phyloP scores from a whole-genome alignment of 768 basidiomycete genomes.

The Suillus weaverae region DNA sequence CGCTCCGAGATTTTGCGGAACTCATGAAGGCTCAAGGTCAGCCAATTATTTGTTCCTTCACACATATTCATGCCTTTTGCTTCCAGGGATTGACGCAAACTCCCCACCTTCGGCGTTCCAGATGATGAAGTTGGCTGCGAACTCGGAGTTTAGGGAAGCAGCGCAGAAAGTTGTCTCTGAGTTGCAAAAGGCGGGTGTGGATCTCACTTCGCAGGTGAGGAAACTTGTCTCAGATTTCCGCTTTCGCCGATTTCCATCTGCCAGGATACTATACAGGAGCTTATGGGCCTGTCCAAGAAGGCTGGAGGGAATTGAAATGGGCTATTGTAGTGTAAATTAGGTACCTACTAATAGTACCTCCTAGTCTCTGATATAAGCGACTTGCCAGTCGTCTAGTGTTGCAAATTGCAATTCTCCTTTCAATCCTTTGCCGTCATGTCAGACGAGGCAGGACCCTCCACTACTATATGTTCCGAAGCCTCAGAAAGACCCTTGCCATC shows the following conservation, averaged over 20 bases:
- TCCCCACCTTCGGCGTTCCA: constrained; percentile 48
- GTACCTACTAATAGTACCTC: background rate
- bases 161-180: constrained; percentile 47
- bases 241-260: background rate
- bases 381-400: background rate
- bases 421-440: background rate
- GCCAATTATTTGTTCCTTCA: constrained; percentile 5
- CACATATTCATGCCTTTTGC: background rate
- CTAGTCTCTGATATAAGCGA: constrained; percentile 2
- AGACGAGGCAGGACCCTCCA: constrained; percentile 11
- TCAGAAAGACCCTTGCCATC: constrained; percentile 50
- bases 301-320: constrained; percentile 17
- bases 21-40: constrained; percentile 50
- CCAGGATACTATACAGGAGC: constrained; percentile 51
- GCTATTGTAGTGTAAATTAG: background rate
- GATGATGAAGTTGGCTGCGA: constrained; percentile 54
- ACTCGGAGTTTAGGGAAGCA: constrained; percentile 51
- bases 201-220: constrained; percentile 54
- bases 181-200: constrained; percentile 60
- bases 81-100: constrained; percentile 49
- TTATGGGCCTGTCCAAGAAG: constrained; percentile 29
- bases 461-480: constrained; percentile 27
- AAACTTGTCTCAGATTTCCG: background rate
- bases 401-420: background rate
- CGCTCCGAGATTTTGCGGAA: constrained; percentile 45